These are phyloP conservation scores for Verticillium isaacii DNA, from an alignment of 2,329 filamentous ascomycete species.

Conservation along the genomic window DNA sequence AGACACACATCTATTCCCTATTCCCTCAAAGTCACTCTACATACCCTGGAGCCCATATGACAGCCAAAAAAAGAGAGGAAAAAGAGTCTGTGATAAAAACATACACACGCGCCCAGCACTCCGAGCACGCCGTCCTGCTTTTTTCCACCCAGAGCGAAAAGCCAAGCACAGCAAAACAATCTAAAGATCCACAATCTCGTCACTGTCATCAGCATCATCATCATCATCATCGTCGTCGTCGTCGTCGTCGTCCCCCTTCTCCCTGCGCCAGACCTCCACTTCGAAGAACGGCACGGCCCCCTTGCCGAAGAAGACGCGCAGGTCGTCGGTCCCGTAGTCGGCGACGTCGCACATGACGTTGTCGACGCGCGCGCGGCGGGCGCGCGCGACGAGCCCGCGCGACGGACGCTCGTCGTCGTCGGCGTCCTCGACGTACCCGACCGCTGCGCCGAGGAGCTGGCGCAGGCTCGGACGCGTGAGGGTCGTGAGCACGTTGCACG, in stretches of 20 bases:
- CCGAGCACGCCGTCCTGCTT: too few relatives aligned
- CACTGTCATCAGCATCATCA: background rate
- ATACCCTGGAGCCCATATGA: too few relatives aligned
- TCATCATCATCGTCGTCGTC: background rate
- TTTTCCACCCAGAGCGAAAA: too few relatives aligned
- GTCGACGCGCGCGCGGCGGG: slow-evolving; percentile 18
- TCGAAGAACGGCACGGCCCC: slow-evolving; percentile 20
- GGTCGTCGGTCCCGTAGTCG: slow-evolving; percentile 21
- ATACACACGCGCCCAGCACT: too few relatives aligned
- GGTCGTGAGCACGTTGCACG: background rate
- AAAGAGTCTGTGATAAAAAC: too few relatives aligned
- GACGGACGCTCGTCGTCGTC: background rate
- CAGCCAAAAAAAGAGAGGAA: too few relatives aligned
- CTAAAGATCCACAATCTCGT: background rate
- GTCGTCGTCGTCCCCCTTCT: background rate
- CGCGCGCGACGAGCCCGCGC: background rate
- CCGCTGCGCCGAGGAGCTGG: slow-evolving; percentile 11
- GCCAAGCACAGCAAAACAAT: background rate
- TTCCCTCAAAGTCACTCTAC: too few relatives aligned
- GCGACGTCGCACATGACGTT: slow-evolving; percentile 22
- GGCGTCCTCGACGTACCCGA: background rate
- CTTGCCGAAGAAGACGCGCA: slow-evolving; percentile 19
- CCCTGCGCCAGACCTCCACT: slow-evolving; percentile 15
- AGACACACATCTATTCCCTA: too few relatives aligned
- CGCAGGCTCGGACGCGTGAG: slow-evolving; percentile 1